These are phyloP conservation scores for Microcyclospora pomicola DNA, from an alignment of 2,329 filamentous ascomycete species.

Conservation along the genomic window DNA sequence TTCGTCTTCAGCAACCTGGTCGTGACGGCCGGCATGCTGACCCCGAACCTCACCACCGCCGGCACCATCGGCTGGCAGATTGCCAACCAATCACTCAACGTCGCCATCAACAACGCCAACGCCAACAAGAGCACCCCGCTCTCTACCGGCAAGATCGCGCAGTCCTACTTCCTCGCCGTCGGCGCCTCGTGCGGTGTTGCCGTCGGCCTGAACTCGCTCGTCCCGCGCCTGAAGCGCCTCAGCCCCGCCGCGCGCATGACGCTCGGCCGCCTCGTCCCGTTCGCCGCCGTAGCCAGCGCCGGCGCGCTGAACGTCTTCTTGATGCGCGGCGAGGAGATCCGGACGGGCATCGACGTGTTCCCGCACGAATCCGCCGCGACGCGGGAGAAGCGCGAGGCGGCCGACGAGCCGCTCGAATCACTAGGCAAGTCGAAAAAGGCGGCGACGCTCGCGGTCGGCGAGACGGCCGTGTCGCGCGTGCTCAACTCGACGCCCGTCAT, in stretches of 20 bases:
- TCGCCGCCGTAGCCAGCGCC: slow-evolving; percentile 84
- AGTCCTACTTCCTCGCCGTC: slow-evolving; percentile 87
- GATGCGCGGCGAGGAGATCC: slow-evolving; percentile 94
- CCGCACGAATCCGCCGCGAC: slow-evolving; percentile 62
- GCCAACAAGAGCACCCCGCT: slow-evolving; percentile 94
- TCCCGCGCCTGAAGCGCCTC: slow-evolving; percentile 67
- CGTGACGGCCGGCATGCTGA: slow-evolving; percentile 94
- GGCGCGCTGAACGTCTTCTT: slow-evolving; percentile 91
- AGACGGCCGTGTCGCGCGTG: slow-evolving; percentile 83
- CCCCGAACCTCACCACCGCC: slow-evolving; percentile 67
- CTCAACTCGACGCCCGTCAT: slow-evolving; percentile 94
- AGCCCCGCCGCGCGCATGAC: slow-evolving; percentile 62
- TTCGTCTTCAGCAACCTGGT: slow-evolving; percentile 89
- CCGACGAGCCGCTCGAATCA: slow-evolving; percentile 28
- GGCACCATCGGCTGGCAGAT: slow-evolving; percentile 92
- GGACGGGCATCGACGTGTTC: slow-evolving; percentile 82
- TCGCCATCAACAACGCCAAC: slow-evolving; percentile 94
- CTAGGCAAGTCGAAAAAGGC: slow-evolving; percentile 81
- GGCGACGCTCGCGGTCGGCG: slow-evolving; percentile 75
- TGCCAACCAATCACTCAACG: slow-evolving; percentile 93
- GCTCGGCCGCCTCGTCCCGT: slow-evolving; percentile 79
- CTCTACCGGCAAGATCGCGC: slow-evolving; percentile 61
- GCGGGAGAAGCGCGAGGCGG: slow-evolving; percentile 38
- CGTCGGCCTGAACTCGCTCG: slow-evolving; percentile 76
- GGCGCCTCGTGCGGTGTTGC: slow-evolving; percentile 88